phyloP scores from a whole-genome alignment of 306 rosid species.

The Ammopiptanthus mongolicus region DNA sequence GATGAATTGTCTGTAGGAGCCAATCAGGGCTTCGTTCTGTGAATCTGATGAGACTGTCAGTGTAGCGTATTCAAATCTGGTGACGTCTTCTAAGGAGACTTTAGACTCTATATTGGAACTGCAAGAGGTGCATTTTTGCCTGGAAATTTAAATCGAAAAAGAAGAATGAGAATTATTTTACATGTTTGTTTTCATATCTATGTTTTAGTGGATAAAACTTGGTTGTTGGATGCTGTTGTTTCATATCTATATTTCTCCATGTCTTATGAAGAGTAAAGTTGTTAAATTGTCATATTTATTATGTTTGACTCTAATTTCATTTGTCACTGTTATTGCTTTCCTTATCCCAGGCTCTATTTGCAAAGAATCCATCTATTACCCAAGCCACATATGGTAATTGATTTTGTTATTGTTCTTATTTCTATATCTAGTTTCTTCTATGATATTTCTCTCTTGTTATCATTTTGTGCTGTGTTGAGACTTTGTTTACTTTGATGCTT shows the following conservation, averaged over 20 bases:
- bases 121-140: constrained; percentile 52
- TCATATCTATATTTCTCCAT: neutral
- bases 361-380: constrained; percentile 53
- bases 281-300: neutral
- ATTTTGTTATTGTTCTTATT: constrained; percentile 10
- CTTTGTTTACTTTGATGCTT: neutral
- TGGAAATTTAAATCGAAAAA: neutral
- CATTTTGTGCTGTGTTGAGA: neutral
- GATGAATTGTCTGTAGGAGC: constrained; percentile 52
- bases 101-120: constrained; percentile 74
- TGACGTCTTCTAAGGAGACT: constrained; percentile 64
- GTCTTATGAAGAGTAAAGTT: neutral
- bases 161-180: neutral
- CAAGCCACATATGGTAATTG: constrained; percentile 52
- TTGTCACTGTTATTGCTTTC: constrained; percentile 1
- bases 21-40: constrained; percentile 56
- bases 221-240: neutral
- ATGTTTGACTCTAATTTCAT: neutral
- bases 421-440: neutral
- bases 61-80: constrained; percentile 55
- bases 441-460: constrained; percentile 1
- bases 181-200: neutral
- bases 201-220: neutral
- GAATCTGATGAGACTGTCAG: constrained; percentile 53
- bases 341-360: constrained; percentile 64